Conservation (phyloP, 2,329 filamentous ascomycete genomes). For the Sporothrix pseudoabietina region DNA sequence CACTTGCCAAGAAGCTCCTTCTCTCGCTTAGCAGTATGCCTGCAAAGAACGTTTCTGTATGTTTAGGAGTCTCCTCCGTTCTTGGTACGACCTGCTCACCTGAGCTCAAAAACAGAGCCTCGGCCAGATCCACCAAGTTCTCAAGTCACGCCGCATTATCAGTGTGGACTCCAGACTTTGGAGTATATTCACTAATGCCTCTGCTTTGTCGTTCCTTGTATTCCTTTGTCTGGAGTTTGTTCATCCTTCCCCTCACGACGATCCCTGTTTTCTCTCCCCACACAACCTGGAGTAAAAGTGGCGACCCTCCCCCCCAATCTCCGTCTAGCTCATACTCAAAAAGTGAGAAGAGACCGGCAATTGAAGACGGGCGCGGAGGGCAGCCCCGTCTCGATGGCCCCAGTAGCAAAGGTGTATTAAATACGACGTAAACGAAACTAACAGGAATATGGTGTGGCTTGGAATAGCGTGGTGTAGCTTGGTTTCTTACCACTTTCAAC, state of each 20-base stretch:
- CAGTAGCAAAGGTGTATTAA: no score
- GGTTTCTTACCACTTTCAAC: not conserved
- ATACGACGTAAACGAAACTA: not conserved
- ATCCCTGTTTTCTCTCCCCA: constrained; percentile 15
- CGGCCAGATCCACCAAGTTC: constrained; percentile 1
- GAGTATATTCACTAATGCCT: no score
- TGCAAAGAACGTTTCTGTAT: not conserved
- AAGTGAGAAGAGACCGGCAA: not conserved
- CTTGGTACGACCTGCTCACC: not conserved
- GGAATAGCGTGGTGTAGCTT: not conserved
- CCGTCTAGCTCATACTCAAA: not conserved
- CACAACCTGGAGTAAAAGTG: constrained; percentile 12
- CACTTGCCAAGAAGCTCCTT: not conserved
- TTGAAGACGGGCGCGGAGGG: not conserved
- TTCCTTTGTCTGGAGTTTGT: not conserved
- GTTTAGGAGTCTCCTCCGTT: not conserved
- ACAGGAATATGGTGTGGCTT: not conserved
- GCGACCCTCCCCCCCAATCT: not conserved
- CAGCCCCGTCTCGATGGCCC: not conserved
- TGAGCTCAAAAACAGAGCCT: not conserved
- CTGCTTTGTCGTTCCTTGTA: no score
- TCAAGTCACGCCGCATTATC: not conserved
- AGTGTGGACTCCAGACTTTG: not conserved
- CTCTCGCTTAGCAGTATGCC: not conserved
- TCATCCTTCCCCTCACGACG: constrained; percentile 8